These are phyloP conservation scores for Medicago arabica DNA, from an alignment of 306 rosid species.

Conservation along the genomic window DNA sequence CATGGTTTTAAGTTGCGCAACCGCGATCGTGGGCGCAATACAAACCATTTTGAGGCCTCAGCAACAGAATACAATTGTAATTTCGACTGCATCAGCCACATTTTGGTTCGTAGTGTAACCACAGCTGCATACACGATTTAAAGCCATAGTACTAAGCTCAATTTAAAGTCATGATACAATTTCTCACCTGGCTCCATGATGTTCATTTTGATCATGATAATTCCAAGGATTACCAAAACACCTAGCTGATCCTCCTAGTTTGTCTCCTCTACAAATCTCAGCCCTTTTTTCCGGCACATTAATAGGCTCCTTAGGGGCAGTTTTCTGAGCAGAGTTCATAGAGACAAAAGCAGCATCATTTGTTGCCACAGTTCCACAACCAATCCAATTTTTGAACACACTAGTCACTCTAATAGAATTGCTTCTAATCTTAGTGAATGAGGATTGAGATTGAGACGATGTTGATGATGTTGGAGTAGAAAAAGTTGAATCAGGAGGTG, in stretches of 20 bases:
- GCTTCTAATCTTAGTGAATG: conserved; percentile 56
- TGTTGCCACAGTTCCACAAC: conserved; percentile 62
- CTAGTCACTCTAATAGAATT: conserved; percentile 58
- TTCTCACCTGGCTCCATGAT: conserved; percentile 49
- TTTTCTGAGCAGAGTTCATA: conserved; percentile 37
- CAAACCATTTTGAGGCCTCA: no score
- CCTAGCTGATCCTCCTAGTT: conserved; percentile 58
- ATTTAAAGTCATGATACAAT: conserved; percentile 13
- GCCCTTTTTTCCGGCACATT: conserved; percentile 8
- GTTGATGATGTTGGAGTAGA: conserved; percentile 51
- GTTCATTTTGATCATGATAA: conserved; percentile 45
- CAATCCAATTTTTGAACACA: conserved; percentile 63
- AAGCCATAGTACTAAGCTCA: neutral
- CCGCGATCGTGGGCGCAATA: no score
- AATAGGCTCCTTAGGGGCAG: neutral
- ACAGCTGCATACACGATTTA: no score
- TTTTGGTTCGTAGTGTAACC: no score
- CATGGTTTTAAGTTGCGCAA: neutral
- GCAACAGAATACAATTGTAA: no score
- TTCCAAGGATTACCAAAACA: conserved; percentile 53
- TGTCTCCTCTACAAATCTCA: conserved; percentile 50
- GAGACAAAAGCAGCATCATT: conserved; percentile 53
- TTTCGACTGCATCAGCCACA: no score
- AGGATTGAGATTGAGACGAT: conserved; percentile 35
- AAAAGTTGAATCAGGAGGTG: conserved; percentile 47